A percentile compares a stretch with the other conserved stretches of the same genome.
phyloP scores from a whole-genome alignment of 2,329 filamentous ascomycete species.

The Seiridium unicorne region DNA sequence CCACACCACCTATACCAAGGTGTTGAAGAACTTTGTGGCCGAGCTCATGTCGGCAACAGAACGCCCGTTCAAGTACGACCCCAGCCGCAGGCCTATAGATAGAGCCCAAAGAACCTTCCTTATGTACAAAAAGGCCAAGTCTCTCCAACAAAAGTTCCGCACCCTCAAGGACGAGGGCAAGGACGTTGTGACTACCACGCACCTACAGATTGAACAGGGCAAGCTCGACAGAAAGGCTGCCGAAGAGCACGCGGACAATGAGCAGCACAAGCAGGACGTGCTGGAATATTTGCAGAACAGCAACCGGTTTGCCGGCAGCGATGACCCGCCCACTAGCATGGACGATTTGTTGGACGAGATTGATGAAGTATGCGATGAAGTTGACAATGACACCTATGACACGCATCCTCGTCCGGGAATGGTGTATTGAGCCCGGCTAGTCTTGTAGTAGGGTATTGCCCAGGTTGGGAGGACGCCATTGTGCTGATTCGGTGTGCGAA shows the following conservation, averaged over 20 bases:
- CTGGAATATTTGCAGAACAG: not conserved
- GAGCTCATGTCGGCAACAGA: slow-evolving; percentile 6
- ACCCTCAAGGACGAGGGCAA: slow-evolving; percentile 2
- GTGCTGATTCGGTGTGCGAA: too few species aligned
- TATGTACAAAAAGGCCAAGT: slow-evolving; percentile 6
- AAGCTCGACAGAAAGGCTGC: not conserved
- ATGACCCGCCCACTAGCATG: not conserved
- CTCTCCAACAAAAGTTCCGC: not conserved
- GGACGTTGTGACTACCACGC: not conserved
- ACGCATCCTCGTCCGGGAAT: not conserved
- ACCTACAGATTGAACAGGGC: not conserved
- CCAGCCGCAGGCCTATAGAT: not conserved
- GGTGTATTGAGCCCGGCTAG: not conserved
- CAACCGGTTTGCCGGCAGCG: not conserved
- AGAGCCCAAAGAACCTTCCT: not conserved
- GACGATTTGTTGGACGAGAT: slow-evolving; percentile 23
- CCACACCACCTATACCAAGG: slow-evolving; percentile 1
- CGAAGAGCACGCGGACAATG: not conserved
- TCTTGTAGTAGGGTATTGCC: not conserved
- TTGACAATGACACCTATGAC: not conserved
- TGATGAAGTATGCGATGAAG: not conserved
- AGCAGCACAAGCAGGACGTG: not conserved
- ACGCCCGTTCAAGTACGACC: not conserved
- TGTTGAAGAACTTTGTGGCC: slow-evolving; percentile 10
- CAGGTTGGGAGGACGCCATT: too few species aligned